Base-by-base conservation (phyloP, 1,139 yeast species). In the Scheffersomyces insectosa region DNA sequence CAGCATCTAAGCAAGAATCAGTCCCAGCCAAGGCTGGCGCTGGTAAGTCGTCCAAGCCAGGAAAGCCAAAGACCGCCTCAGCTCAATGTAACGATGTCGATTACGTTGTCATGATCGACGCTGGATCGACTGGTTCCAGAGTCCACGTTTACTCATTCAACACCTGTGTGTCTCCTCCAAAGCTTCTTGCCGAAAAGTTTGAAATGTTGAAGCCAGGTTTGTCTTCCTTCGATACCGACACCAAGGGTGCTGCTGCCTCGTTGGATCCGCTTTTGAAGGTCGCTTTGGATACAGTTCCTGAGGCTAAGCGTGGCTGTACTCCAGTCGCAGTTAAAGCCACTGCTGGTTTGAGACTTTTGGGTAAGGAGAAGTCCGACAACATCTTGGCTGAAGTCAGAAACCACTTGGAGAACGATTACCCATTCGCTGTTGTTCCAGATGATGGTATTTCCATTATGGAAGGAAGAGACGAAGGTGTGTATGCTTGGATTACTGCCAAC, bases 291-390 rank as follows among this genome's bases (percentile, higher is more conserved):
- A 69, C 82, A 11, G 88, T 93, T 43, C 99, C 99, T 28, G 73
- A 77, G 49, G 78, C 77, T 36, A 72, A 78, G 57, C 91, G 83
- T 56, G 65, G 74, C 1, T 90, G 97, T 69, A 84, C 98, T 2
- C 99, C 98, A 2, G 79, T 93, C 36, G 93, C 97, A 0, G 97
- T 93, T 41, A 91, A 91, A 71, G 99, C 99, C 40, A 93, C 99
- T 40, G 99, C 99, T 16, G 99, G 99, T 27, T 78, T 93, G 59
- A 81, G 99, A 67, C 65, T 86, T 52, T 75, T 93, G 42, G 99
- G 99, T 43, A 80, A 80, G 41, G 85, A 77, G 40, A 86, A 86
- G 62, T 77, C 95, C 1, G 64, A 67, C 25, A 80, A 79, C 40
- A 91, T 93, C 47, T 75, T 93, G 56, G 73, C 70, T 8, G 89